A percentile compares a stretch with the other conserved stretches of the same genome.
These are phyloP conservation scores for Chaetomium globosum DNA, from an alignment of 2,329 filamentous ascomycete genomes.

Conservation along the genomic window DNA sequence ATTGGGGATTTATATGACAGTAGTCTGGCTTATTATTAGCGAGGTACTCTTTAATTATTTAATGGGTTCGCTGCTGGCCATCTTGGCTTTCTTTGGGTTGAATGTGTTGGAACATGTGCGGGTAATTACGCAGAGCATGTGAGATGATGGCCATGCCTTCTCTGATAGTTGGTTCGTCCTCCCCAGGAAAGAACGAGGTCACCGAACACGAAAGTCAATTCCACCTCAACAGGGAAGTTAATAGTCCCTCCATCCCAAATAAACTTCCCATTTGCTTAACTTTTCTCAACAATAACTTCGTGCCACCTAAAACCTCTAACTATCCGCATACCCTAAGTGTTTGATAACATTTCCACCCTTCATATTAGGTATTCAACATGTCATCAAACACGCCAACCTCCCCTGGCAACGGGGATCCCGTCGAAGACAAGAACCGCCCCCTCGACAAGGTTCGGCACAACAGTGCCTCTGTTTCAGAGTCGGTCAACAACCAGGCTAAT, in stretches of 20 bases:
- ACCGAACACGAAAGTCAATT: neutral
- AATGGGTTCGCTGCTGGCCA: neutral
- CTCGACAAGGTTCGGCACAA: neutral
- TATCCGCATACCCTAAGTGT: neutral
- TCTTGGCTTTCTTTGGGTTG: neutral
- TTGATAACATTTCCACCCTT: neutral
- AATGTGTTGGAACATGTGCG: neutral
- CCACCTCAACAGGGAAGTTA: too few relatives aligned
- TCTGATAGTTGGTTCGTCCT: neutral
- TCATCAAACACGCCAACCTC: neutral
- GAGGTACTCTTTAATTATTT: neutral
- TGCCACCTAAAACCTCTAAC: neutral
- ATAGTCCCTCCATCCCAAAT: neutral
- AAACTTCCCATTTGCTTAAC: neutral
- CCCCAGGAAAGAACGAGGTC: neutral
- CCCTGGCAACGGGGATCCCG: neutral
- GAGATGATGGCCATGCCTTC: neutral
- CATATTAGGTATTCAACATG: neutral
- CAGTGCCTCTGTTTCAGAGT: neutral
- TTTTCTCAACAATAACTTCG: neutral
- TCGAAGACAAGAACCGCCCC: neutral
- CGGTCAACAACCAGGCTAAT: neutral
- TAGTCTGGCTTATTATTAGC: neutral
- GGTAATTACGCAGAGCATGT: neutral
- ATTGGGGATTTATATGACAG: neutral